phyloP scores from a whole-genome alignment of 2,329 filamentous ascomycete species.

The Fusarium redolens region DNA sequence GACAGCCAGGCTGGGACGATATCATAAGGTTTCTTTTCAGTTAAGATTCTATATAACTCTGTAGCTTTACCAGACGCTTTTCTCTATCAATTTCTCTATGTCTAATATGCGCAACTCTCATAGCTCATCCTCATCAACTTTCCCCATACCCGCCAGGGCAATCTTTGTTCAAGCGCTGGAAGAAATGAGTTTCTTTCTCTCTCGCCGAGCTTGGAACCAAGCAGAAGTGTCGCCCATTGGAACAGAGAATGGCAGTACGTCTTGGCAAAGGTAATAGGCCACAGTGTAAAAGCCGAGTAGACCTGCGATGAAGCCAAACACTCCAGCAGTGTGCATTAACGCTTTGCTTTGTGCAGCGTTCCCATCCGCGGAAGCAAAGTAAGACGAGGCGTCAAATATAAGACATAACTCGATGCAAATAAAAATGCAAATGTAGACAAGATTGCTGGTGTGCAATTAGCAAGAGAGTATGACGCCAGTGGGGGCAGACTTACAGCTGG shows the following conservation, averaged over 20 bases:
- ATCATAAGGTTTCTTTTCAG: not conserved
- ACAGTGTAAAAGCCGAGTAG: constrained; percentile 41
- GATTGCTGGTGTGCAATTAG: constrained; percentile 29
- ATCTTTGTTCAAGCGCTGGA: not conserved
- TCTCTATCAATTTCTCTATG: not conserved
- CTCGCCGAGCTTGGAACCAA: constrained; percentile 17
- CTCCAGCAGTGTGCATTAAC: constrained; percentile 36
- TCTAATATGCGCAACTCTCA: not conserved
- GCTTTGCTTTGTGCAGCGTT: constrained; percentile 1
- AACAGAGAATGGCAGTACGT: constrained; percentile 36
- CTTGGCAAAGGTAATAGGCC: constrained; percentile 40
- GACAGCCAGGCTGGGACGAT: not conserved
- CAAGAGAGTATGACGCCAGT: not conserved
- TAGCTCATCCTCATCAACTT: not conserved
- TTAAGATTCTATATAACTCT: not conserved
- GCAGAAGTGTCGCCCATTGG: constrained; percentile 41
- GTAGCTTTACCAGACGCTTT: too few species aligned
- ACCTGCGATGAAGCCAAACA: constrained; percentile 41
- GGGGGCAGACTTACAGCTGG: constrained; percentile 21
- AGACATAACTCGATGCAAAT: constrained; percentile 37
- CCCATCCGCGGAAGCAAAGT: constrained; percentile 40
- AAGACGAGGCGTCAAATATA: constrained; percentile 31
- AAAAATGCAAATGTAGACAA: constrained; percentile 42
- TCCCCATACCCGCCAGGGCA: too few species aligned
- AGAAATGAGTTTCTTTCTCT: not conserved